phyloP scores from a whole-genome alignment of 2,329 filamentous ascomycete species.

The Thyridium curvatum region DNA sequence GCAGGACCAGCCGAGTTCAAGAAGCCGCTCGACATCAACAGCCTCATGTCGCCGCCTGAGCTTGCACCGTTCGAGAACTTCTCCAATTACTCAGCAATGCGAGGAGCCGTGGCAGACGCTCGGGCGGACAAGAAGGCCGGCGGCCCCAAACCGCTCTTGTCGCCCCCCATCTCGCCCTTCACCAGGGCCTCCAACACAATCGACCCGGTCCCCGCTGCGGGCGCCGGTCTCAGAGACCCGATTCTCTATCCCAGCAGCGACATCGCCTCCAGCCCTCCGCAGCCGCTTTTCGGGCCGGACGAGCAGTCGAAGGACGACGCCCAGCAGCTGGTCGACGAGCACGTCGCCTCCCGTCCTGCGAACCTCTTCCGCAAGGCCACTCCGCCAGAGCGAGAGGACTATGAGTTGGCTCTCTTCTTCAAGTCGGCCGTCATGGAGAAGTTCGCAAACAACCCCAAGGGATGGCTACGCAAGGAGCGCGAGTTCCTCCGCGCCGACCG shows the following conservation, averaged over 20 bases:
- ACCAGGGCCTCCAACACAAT: conserved; percentile 30
- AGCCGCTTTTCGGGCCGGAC: conserved; percentile 41
- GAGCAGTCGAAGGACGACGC: conserved; percentile 34
- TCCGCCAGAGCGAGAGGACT: conserved; percentile 46
- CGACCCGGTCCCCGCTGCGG: conserved; percentile 15
- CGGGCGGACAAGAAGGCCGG: conserved; percentile 21
- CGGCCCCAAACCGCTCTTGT: conserved; percentile 38
- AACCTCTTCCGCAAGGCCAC: conserved; percentile 33
- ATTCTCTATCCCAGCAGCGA: conserved; percentile 51
- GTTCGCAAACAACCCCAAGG: conserved; percentile 33
- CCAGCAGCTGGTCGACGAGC: conserved; percentile 42
- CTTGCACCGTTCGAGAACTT: conserved; percentile 48
- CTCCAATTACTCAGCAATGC: conserved; percentile 10
- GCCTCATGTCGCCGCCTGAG: conserved; percentile 58
- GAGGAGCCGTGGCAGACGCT: conserved; percentile 13
- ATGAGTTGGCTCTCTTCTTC: conserved; percentile 46
- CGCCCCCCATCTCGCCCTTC: conserved; percentile 52
- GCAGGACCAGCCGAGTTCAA: conserved; percentile 23
- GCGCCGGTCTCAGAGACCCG: conserved; percentile 38
- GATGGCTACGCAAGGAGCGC: conserved; percentile 45
- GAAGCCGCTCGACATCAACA: conserved; percentile 43
- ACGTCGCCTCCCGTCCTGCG: conserved; percentile 37
- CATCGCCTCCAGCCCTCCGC: conserved; percentile 32
- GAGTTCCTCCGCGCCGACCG: conserved; percentile 41
- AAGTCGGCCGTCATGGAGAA: conserved; percentile 43